Evolutionary conservation across 192 early-diverging fungal species (phyloP).

Genomic region (Chytriomyces confervae): DNA sequence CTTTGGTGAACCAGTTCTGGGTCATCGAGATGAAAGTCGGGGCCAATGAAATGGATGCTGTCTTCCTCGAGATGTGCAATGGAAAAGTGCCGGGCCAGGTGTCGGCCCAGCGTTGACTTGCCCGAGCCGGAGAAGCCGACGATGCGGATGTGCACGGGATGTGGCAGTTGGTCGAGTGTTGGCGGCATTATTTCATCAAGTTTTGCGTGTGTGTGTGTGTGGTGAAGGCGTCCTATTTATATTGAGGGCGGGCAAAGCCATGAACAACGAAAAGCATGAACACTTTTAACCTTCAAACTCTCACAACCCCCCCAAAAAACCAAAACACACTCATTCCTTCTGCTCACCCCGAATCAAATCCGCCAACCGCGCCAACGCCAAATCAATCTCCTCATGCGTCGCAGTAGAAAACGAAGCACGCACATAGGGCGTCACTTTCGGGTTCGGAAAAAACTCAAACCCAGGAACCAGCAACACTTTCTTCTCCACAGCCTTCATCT

Average conservation of each 20-base stretch:
- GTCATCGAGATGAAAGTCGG: conserved; percentile 21
- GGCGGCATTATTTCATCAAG: too few relatives aligned
- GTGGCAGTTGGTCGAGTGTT: neutral
- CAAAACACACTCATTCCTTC: neutral
- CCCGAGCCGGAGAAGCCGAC: conserved; percentile 32
- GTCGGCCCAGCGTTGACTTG: conserved; percentile 29
- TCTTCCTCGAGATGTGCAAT: conserved; percentile 41
- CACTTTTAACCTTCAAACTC: too few relatives aligned
- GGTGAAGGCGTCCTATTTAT: too few relatives aligned
- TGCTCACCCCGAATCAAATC: conserved; percentile 46
- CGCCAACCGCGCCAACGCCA: conserved; percentile 47
- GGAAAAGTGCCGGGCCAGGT: neutral
- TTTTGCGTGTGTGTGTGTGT: neutral
- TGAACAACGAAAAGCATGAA: too few relatives aligned
- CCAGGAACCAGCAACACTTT: conserved; percentile 67
- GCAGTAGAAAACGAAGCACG: conserved; percentile 56
- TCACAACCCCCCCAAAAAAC: too few relatives aligned
- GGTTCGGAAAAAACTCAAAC: conserved; percentile 62
- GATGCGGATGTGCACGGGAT: conserved; percentile 36
- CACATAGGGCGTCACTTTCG: conserved; percentile 52
- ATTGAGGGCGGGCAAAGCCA: too few relatives aligned
- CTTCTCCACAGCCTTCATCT: conserved; percentile 56
- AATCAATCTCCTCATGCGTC: conserved; percentile 53
- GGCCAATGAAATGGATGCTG: conserved; percentile 28
- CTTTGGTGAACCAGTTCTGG: conserved; percentile 1